These are phyloP conservation scores for Pichia sp. DNA, from an alignment of 1,139 yeast species.

Conservation along the genomic window DNA sequence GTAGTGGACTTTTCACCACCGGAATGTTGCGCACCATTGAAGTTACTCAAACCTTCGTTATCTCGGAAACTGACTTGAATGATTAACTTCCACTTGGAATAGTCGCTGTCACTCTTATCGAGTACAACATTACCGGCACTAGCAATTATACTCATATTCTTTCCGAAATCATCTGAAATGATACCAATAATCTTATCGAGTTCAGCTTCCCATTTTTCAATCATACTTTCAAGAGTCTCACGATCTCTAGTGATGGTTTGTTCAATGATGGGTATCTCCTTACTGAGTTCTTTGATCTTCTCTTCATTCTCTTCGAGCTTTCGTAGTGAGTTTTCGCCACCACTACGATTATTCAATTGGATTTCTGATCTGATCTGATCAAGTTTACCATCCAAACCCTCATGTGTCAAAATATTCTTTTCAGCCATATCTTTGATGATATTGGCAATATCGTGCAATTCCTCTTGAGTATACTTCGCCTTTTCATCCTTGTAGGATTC, in stretches of 20 bases:
- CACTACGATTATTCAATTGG: slow-evolving; percentile 28
- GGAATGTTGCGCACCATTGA: slow-evolving; percentile 85
- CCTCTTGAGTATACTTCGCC: slow-evolving; percentile 35
- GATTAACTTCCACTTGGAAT: slow-evolving; percentile 74
- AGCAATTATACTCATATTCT: slow-evolving; percentile 66
- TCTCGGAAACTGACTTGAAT: slow-evolving; percentile 83
- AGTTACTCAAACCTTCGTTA: slow-evolving; percentile 55
- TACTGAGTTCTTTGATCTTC: slow-evolving; percentile 25
- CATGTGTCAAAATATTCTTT: slow-evolving; percentile 37
- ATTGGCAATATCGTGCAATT: slow-evolving; percentile 34
- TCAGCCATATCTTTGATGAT: slow-evolving; percentile 37
- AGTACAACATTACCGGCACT: slow-evolving; percentile 76
- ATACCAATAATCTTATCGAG: slow-evolving; percentile 41
- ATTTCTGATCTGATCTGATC: slow-evolving; percentile 32
- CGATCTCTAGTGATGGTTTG: slow-evolving; percentile 27
- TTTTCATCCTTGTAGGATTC: slow-evolving; percentile 31
- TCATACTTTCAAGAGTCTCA: slow-evolving; percentile 34
- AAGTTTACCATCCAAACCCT: slow-evolving; percentile 27
- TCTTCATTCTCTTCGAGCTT: slow-evolving; percentile 31
- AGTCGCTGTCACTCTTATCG: slow-evolving; percentile 44
- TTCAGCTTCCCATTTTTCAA: slow-evolving; percentile 51
- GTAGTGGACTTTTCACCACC: slow-evolving; percentile 98
- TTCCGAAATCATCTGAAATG: slow-evolving; percentile 58
- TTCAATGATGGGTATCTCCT: slow-evolving; percentile 31
- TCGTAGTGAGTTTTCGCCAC: slow-evolving; percentile 33